phyloP scores from a whole-genome alignment of 768 basidiomycete species.

The Calocybe gangraenosa region DNA sequence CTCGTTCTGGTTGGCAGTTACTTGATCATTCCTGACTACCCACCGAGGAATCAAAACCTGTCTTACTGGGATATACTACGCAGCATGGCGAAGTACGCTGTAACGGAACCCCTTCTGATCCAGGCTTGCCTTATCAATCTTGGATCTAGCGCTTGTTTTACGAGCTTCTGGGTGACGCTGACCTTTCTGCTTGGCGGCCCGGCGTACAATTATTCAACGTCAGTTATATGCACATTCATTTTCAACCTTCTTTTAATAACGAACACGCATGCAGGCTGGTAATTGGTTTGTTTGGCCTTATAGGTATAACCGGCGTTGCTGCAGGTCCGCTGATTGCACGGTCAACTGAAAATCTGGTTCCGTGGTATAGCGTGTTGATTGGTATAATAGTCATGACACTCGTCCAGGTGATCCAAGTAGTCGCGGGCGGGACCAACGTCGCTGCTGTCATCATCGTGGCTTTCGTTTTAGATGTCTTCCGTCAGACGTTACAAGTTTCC shows the following conservation, averaged over 20 bases:
- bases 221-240: conserved; percentile 18
- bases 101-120: conserved; percentile 74
- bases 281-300: conserved; percentile 71
- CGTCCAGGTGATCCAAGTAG: conserved; percentile 60
- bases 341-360: conserved; percentile 61
- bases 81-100: conserved; percentile 70
- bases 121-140: conserved; percentile 62
- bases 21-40: conserved; percentile 71
- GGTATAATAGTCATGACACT: conserved; percentile 41
- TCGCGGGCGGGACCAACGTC: conserved; percentile 62
- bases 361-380: conserved; percentile 70
- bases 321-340: conserved; percentile 65
- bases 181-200: conserved; percentile 76
- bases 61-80: conserved; percentile 64
- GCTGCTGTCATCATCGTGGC: conserved; percentile 64
- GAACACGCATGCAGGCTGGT: conserved; percentile 28
- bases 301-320: conserved; percentile 66
- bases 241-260: background rate
- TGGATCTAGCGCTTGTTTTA: conserved; percentile 51
- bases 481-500: conserved; percentile 71
- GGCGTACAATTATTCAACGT: conserved; percentile 74
- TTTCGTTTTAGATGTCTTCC: conserved; percentile 66
- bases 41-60: conserved; percentile 60
- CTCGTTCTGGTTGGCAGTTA: conserved; percentile 56
- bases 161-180: conserved; percentile 64